Conservation (phyloP, 2,329 filamentous ascomycete species). For the Fusarium proliferatum region DNA sequence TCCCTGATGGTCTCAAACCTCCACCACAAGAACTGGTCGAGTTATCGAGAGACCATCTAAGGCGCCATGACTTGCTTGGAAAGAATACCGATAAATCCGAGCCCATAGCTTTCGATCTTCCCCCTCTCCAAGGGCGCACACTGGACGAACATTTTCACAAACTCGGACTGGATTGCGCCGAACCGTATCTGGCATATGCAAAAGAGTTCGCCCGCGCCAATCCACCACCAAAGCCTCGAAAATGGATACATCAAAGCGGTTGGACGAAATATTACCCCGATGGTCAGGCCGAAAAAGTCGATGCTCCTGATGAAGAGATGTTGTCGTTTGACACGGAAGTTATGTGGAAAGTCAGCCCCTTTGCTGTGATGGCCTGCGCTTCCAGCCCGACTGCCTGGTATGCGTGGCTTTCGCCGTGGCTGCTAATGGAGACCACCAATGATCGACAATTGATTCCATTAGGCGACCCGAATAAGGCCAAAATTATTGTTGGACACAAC, state of each 20-base stretch:
- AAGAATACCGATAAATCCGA: constrained; percentile 84
- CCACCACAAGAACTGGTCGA: constrained; percentile 79
- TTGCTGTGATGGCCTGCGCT: constrained; percentile 96
- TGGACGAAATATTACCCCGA: constrained; percentile 94
- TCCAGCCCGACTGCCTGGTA: constrained; percentile 94
- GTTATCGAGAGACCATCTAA: constrained; percentile 84
- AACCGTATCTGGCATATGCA: constrained; percentile 82
- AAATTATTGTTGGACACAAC: constrained; percentile 93
- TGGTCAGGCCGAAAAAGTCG: constrained; percentile 75
- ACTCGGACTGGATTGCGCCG: constrained; percentile 85
- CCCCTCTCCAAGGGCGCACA: constrained; percentile 79
- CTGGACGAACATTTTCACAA: constrained; percentile 95
- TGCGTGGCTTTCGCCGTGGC: constrained; percentile 95
- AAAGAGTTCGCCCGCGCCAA: constrained; percentile 76
- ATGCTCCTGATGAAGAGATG: constrained; percentile 81
- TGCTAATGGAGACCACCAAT: constrained; percentile 82
- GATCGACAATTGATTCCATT: constrained; percentile 87
- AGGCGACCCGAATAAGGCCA: constrained; percentile 77
- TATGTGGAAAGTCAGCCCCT: constrained; percentile 92
- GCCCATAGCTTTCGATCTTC: constrained; percentile 89
- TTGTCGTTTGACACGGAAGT: constrained; percentile 97
- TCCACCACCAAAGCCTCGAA: constrained; percentile 68
- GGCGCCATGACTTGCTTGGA: constrained; percentile 85
- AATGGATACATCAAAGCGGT: constrained; percentile 83
- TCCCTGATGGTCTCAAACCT: constrained; percentile 66